Evolutionary conservation across 345 rosid species (phyloP).

Genomic region (Salix caprea): DNA sequence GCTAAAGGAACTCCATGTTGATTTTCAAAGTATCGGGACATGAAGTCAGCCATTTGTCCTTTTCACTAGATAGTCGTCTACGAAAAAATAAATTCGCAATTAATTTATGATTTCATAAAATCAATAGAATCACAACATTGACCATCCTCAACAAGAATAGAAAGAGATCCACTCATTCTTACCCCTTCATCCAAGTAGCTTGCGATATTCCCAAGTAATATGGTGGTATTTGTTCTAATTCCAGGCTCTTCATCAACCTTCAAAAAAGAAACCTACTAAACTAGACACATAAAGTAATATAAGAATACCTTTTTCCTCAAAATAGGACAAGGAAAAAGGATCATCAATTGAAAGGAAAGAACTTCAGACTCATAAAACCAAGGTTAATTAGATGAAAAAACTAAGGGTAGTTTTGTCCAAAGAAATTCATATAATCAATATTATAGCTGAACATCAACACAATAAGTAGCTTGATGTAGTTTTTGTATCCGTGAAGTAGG

Average conservation of each 20-base stretch:
- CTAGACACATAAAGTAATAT: conserved; percentile 6
- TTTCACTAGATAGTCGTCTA: conserved; percentile 80
- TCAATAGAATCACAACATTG: too few species aligned
- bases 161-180: conserved; percentile 18
- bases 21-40: conserved; percentile 98
- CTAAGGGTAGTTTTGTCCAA: too few species aligned
- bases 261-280: neutral
- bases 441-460: too few species aligned
- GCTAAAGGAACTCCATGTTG: conserved; percentile 98
- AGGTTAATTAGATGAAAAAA: too few species aligned
- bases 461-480: too few species aligned
- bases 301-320: neutral
- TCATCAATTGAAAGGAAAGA: neutral
- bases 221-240: conserved; percentile 94
- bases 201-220: conserved; percentile 93
- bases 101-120: too few species aligned
- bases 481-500: conserved; percentile 50
- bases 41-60: conserved; percentile 94
- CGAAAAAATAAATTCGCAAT: conserved; percentile 55
- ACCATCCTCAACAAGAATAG: too few species aligned
- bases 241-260: conserved; percentile 99
- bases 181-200: conserved; percentile 89
- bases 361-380: neutral
- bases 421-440: too few species aligned
- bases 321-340: neutral